Conservation (phyloP, 2,329 filamentous ascomycete species). For the Talaromyces piceae region DNA sequence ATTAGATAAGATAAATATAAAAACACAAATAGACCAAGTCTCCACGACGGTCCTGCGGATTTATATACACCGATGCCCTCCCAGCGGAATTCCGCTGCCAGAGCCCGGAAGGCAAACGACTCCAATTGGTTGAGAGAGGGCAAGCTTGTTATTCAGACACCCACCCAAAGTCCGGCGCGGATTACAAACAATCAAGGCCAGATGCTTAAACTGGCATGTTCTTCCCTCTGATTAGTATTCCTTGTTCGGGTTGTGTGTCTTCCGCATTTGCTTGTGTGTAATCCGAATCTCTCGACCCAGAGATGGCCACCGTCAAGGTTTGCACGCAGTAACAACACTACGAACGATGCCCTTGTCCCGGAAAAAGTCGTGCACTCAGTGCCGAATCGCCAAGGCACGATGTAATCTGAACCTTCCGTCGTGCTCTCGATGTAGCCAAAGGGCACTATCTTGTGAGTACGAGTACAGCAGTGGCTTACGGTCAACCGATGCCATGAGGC, state of each 20-base stretch:
- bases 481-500: background rate
- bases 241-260: too few species aligned
- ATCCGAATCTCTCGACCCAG: too few species aligned
- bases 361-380: constrained; percentile 8
- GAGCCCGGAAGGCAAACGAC: background rate
- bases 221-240: background rate
- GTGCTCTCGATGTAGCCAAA: constrained; percentile 5
- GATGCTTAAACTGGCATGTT: background rate
- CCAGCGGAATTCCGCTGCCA: background rate
- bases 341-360: background rate
- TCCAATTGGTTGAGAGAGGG: background rate
- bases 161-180: background rate
- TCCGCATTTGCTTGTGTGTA: too few species aligned
- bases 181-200: too few species aligned
- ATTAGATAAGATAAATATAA: too few species aligned
- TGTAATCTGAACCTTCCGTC: constrained; percentile 1
- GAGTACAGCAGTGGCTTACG: background rate
- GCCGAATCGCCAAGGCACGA: constrained; percentile 5
- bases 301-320: too few species aligned
- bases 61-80: background rate
- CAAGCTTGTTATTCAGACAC: background rate
- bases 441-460: constrained; percentile 2
- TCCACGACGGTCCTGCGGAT: background rate
- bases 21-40: too few species aligned
- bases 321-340: background rate